These are phyloP conservation scores for Talaromyces piceae DNA, from an alignment of 2,329 filamentous ascomycete genomes.

Conservation along the genomic window DNA sequence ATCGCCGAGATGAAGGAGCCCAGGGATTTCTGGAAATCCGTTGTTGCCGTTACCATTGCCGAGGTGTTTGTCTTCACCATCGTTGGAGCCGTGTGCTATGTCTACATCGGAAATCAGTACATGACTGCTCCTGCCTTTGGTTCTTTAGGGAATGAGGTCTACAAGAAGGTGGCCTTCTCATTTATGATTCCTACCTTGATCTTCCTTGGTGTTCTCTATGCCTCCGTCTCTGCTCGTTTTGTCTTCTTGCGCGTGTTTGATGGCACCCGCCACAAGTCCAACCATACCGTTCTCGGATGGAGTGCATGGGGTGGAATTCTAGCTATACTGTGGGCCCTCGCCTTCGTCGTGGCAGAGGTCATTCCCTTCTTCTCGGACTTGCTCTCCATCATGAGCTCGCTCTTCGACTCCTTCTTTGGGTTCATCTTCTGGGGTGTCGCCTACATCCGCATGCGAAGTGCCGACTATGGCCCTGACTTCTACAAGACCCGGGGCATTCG, in stretches of 20 bases:
- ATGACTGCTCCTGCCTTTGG: slow-evolving; percentile 83
- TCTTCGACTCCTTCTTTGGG: slow-evolving; percentile 74
- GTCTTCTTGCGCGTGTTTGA: slow-evolving; percentile 86
- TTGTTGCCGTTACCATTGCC: slow-evolving; percentile 83
- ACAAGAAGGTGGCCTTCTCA: slow-evolving; percentile 82
- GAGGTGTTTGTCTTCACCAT: slow-evolving; percentile 81
- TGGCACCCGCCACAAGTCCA: slow-evolving; percentile 68
- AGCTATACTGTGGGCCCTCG: slow-evolving; percentile 60
- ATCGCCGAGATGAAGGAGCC: slow-evolving; percentile 85
- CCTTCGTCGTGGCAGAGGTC: slow-evolving; percentile 85
- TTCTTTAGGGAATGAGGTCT: slow-evolving; percentile 63
- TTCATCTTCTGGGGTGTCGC: slow-evolving; percentile 73
- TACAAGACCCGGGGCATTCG: slow-evolving; percentile 35
- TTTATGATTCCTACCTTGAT: slow-evolving; percentile 96
- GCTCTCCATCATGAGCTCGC: slow-evolving; percentile 52
- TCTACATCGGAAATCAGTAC: slow-evolving; percentile 84
- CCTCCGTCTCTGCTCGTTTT: slow-evolving; percentile 82
- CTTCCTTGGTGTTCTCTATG: slow-evolving; percentile 85
- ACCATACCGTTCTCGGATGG: slow-evolving; percentile 79
- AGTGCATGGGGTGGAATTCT: slow-evolving; percentile 68
- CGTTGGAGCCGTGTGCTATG: slow-evolving; percentile 74
- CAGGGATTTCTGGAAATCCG: slow-evolving; percentile 82
- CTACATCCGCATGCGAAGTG: slow-evolving; percentile 38
- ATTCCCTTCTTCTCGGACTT: slow-evolving; percentile 86
- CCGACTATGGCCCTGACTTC: slow-evolving; percentile 34